Evolutionary conservation across 2,329 filamentous ascomycete genomes (phyloP).

Genomic region (Xylaria polymorpha): DNA sequence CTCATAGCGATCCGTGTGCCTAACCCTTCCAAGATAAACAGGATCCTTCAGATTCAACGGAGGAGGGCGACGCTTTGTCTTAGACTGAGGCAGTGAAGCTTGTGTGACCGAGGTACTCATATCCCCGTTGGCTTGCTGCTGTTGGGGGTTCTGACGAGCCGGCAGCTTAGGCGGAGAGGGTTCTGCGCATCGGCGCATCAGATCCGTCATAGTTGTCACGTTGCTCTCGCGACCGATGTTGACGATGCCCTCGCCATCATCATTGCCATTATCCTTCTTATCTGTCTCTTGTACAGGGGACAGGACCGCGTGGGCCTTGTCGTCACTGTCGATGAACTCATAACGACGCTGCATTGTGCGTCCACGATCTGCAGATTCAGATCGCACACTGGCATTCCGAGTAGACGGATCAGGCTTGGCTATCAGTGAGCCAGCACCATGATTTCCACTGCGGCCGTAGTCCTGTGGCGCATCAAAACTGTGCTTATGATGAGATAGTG

Average conservation of each 20-base stretch:
- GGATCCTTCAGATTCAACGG: constrained; percentile 31
- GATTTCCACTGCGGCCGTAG: constrained; percentile 1
- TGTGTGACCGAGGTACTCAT: constrained; percentile 3
- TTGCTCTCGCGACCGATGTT: constrained; percentile 34
- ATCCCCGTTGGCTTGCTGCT: background rate
- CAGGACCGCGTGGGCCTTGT: constrained; percentile 9
- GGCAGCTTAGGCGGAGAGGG: constrained; percentile 20
- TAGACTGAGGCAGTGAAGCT: constrained; percentile 9
- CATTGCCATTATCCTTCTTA: constrained; percentile 2
- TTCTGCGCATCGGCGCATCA: constrained; percentile 32
- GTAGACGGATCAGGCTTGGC: background rate
- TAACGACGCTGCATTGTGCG: constrained; percentile 34
- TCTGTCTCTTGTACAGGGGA: constrained; percentile 34
- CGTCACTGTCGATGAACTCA: constrained; percentile 37
- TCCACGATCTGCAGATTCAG: constrained; percentile 28
- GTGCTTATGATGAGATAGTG: constrained; percentile 11
- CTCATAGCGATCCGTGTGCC: constrained; percentile 22
- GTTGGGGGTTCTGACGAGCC: background rate
- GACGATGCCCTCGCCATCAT: background rate
- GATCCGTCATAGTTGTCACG: constrained; percentile 43
- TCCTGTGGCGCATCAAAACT: background rate
- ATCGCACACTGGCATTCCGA: background rate
- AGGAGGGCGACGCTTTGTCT: constrained; percentile 26
- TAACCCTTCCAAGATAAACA: constrained; percentile 24
- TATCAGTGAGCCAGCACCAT: background rate